Conservation (phyloP, 2,329 filamentous ascomycete genomes). For the Fusarium aywerte region DNA sequence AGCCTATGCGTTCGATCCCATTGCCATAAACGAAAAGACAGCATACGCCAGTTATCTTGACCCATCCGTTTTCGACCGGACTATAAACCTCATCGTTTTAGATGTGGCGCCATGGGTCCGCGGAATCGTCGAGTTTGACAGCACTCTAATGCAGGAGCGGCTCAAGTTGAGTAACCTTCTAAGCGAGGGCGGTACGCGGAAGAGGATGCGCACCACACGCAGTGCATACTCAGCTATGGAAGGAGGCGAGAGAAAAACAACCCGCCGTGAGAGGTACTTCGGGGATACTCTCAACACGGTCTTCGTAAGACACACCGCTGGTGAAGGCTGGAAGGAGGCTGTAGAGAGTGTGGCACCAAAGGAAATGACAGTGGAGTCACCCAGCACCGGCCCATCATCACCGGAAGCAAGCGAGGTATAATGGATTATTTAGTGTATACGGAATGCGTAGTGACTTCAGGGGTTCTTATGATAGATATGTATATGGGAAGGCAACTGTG, state of each 20-base stretch:
- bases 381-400: conserved; percentile 34
- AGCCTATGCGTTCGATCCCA: conserved; percentile 69
- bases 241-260: conserved; percentile 73
- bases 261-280: conserved; percentile 79
- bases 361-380: conserved; percentile 24
- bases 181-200: conserved; percentile 64
- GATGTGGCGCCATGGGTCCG: conserved; percentile 94
- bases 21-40: conserved; percentile 63
- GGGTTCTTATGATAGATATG: conserved; percentile 7
- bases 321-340: conserved; percentile 53
- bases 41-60: conserved; percentile 59
- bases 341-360: conserved; percentile 26
- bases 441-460: neutral
- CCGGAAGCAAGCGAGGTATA: conserved; percentile 18
- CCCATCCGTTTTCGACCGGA: conserved; percentile 81
- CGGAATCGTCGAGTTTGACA: conserved; percentile 81
- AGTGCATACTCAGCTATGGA: conserved; percentile 81
- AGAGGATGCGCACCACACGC: conserved; percentile 75
- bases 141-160: conserved; percentile 74
- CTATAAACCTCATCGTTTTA: conserved; percentile 70
- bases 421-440: conserved; percentile 19
- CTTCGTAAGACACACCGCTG: conserved; percentile 73
- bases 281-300: conserved; percentile 67
- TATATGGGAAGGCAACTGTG: conserved; percentile 10
- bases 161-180: conserved; percentile 70